phyloP scores from a whole-genome alignment of 345 rosid genomes.

The Anacardium occidentale region DNA sequence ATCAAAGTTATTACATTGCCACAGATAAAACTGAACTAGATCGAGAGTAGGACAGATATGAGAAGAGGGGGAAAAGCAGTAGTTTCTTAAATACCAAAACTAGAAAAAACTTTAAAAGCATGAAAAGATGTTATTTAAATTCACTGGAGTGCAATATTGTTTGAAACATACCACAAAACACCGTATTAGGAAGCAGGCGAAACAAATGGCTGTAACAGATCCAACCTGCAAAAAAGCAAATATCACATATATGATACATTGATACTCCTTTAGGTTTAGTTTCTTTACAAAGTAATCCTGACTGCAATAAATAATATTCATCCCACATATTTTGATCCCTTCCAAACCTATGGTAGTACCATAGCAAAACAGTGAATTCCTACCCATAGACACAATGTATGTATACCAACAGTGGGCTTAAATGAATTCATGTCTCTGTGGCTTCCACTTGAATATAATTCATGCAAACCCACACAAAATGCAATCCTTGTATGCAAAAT shows the following conservation, averaged over 20 bases:
- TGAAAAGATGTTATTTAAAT: not conserved
- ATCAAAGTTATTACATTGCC: not conserved
- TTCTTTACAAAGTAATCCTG: not conserved
- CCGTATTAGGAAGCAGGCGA: constrained; percentile 92
- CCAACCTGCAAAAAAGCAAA: constrained; percentile 69
- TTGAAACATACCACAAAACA: constrained; percentile 75
- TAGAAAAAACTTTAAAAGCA: not conserved
- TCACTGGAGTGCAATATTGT: not conserved
- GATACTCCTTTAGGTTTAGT: constrained; percentile 4
- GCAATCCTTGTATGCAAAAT: not conserved
- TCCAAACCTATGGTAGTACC: not conserved
- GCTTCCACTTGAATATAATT: not conserved
- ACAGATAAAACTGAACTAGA: not conserved
- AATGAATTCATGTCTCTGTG: not conserved
- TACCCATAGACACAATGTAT: not conserved
- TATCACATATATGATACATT: constrained; percentile 8
- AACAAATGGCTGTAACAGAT: constrained; percentile 94
- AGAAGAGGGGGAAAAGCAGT: not conserved
- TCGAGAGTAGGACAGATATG: not conserved
- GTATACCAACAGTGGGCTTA: not conserved
- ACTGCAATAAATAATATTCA: not conserved
- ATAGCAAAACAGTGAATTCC: not conserved
- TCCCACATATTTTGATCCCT: not conserved
- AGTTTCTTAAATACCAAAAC: not conserved
- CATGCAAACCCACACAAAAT: not conserved